Evolutionary conservation across 1,284 basidiomycete genomes (phyloP).

Genomic region (Cerrena zonata): DNA sequence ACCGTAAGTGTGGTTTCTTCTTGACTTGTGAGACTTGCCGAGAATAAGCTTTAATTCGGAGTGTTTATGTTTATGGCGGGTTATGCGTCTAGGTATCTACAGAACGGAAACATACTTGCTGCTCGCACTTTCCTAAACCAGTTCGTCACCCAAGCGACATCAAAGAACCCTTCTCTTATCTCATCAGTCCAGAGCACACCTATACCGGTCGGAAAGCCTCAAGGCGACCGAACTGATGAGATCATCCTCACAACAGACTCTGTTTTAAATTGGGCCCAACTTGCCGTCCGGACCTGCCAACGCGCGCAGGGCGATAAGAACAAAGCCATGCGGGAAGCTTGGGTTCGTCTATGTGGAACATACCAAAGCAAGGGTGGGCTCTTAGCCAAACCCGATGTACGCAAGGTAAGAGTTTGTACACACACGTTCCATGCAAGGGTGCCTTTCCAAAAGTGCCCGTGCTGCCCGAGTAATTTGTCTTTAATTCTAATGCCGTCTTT

Average conservation of each 20-base stretch:
- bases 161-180: constrained; percentile 33
- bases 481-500: constrained; percentile 2
- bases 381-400: constrained; percentile 63
- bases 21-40: too few species aligned
- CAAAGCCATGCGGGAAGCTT: constrained; percentile 69
- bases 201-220: constrained; percentile 32
- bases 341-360: constrained; percentile 76
- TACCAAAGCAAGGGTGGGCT: constrained; percentile 67
- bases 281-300: constrained; percentile 80
- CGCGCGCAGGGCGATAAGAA: constrained; percentile 72
- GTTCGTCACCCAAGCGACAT: constrained; percentile 59
- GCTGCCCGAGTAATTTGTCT: too few species aligned
- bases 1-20: constrained; percentile 55
- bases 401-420: constrained; percentile 49
- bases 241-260: constrained; percentile 68
- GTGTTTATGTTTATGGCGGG: too few species aligned
- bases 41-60: too few species aligned
- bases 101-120: constrained; percentile 81
- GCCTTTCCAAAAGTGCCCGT: too few species aligned
- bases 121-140: constrained; percentile 78
- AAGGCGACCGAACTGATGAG: constrained; percentile 46
- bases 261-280: constrained; percentile 80
- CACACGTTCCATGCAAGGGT: too few species aligned
- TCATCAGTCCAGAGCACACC: constrained; percentile 39
- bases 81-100: constrained; percentile 69